Evolutionary conservation across 805 yeast genomes (phyloP), one percentile per base, ranked within the genome.

Genomic region (Yamadazyma ubonensis): DNA sequence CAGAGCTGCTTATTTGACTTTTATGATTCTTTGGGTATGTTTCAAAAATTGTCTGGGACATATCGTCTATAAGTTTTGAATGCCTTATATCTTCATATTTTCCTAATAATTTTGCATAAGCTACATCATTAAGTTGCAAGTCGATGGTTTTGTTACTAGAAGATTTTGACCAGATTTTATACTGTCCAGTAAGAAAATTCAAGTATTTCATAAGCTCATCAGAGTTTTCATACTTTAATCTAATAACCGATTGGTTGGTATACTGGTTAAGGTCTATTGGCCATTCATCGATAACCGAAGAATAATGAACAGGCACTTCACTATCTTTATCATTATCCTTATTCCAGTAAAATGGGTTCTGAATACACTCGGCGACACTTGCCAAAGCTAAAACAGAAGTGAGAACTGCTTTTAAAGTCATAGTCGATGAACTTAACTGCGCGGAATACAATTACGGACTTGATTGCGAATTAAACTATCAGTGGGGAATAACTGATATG

Each of bases 1-100:
- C 39, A 25, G 18, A 33, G 9, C 43, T 26, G 15, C 17, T 27
- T 8, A 39, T 23, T 8, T n/a, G 7, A 21, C 29, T 22, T 21
- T 27, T 30, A 21, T 25, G 28, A 18, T 46, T 41, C 23, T 50
- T 40, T 1, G 86, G 83, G 42, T 61, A 76, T 0, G 85, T 71
- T 47, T 81, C 83, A 43, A 54, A 70, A 0, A 84, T 67, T 0
- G 74, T 61, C 49, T 76, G 79, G 1, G 84, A 70, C 39, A 84
- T 61, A 53, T 84, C 84, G 1, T 63, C 65, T 32, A 84, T 71
- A 10, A 82, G 59, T 3, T 76, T 54, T n/a, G 63, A 50, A 46
- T 69, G 57, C 0, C 61, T 49, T 17, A 63, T 50, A 6, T 34
- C 22, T 6, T 48, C 49, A 12, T 12, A 38, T 12, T 22, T 25